Evolutionary conservation across 306 rosid species (phyloP).

Genomic region (Vicia faba): DNA sequence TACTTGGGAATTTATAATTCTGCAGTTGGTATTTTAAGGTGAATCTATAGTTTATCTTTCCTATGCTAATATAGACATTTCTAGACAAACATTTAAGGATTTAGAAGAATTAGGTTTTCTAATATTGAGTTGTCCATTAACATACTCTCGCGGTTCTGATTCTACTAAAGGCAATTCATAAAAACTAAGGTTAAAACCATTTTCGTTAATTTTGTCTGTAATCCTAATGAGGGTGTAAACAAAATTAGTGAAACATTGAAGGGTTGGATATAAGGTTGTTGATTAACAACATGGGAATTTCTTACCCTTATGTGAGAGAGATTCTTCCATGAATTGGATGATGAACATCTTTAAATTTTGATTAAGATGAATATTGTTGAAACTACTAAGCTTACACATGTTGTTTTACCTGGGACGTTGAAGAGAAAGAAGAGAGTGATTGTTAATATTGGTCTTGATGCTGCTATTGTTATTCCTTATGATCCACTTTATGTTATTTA

Average conservation of each 20-base stretch:
- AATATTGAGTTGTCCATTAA: too few relatives aligned
- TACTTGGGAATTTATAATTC: too few relatives aligned
- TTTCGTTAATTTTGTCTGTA: slow-evolving; percentile 80
- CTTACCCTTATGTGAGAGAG: slow-evolving; percentile 90
- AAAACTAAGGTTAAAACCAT: slow-evolving; percentile 59
- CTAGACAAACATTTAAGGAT: too few relatives aligned
- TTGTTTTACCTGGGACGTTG: slow-evolving; percentile 84
- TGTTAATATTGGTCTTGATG: slow-evolving; percentile 90
- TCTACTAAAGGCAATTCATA: slow-evolving; percentile 51
- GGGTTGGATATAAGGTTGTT: slow-evolving; percentile 82
- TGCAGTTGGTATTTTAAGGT: too few relatives aligned
- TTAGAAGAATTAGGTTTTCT: too few relatives aligned
- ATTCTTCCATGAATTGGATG: slow-evolving; percentile 89
- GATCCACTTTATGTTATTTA: slow-evolving; percentile 95
- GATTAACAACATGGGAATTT: slow-evolving; percentile 79
- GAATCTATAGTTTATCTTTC: too few relatives aligned
- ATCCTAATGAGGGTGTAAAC: slow-evolving; percentile 59
- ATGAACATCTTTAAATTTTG: slow-evolving; percentile 63
- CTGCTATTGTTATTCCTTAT: slow-evolving; percentile 77
- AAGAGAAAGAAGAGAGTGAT: slow-evolving; percentile 86
- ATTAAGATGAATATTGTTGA: slow-evolving; percentile 80
- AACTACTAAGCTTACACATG: slow-evolving; percentile 83
- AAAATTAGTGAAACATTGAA: slow-evolving; percentile 61
- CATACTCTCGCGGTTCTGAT: slow-evolving; percentile 51
- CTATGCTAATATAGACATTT: too few relatives aligned